These are phyloP conservation scores for Klebsormidium nitens DNA, from an alignment of 139 green algal genomes.

Conservation along the genomic window DNA sequence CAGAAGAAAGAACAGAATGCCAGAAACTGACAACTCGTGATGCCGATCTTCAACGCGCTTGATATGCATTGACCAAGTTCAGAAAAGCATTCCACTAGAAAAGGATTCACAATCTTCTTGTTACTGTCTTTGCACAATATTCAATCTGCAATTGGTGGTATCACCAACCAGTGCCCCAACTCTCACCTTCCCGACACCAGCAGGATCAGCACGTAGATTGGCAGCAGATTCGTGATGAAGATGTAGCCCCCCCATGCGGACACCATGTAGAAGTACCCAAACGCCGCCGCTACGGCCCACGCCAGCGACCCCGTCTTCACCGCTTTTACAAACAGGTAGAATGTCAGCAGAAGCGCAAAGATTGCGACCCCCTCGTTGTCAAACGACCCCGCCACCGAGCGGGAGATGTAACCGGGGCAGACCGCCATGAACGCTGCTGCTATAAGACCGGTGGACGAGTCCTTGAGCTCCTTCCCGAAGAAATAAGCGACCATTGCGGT, in stretches of 20 bases:
- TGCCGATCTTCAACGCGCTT: too few relatives aligned
- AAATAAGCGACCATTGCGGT: constrained; percentile 59
- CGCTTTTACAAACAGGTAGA: constrained; percentile 57
- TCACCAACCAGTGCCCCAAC: too few relatives aligned
- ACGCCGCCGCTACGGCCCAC: constrained; percentile 38
- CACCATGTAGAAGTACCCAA: constrained; percentile 68
- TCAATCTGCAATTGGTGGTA: too few relatives aligned
- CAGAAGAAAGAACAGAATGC: too few relatives aligned
- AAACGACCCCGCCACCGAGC: constrained; percentile 60
- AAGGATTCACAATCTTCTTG: too few relatives aligned
- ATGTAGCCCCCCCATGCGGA: constrained; percentile 87
- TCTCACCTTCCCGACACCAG: constrained; percentile 50
- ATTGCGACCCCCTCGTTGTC: constrained; percentile 88
- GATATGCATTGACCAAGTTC: too few relatives aligned
- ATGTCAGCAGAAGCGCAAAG: constrained; percentile 67
- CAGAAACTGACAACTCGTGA: too few relatives aligned
- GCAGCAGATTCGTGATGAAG: constrained; percentile 98
- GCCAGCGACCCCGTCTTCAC: constrained; percentile 42
- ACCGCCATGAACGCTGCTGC: constrained; percentile 51
- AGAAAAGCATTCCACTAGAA: too few relatives aligned
- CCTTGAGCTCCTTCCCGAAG: constrained; percentile 55
- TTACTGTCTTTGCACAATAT: too few relatives aligned
- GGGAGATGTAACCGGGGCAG: constrained; percentile 61
- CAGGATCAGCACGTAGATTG: constrained; percentile 84
- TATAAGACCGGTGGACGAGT: constrained; percentile 45